phyloP scores from a whole-genome alignment of 805 yeast species.

The Yarrowia sp. region DNA sequence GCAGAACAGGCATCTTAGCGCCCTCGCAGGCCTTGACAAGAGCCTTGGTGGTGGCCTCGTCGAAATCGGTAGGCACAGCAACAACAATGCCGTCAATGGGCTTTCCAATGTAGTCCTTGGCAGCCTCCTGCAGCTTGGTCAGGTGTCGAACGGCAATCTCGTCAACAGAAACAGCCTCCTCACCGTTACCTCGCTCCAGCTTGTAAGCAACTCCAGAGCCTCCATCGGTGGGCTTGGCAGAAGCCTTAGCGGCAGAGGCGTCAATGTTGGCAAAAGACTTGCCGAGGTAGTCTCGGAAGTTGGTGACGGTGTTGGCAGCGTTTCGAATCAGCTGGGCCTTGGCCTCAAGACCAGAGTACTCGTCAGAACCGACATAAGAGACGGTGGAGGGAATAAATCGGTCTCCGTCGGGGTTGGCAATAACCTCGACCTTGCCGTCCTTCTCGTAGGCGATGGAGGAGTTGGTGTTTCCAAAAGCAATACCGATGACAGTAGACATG shows the following conservation, averaged over 20 bases:
- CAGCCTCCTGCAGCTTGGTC: slow-evolving; percentile 80
- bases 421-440: slow-evolving; percentile 94
- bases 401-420: slow-evolving; percentile 99
- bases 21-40: slow-evolving; percentile 66
- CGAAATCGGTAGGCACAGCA: slow-evolving; percentile 89
- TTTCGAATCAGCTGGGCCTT: slow-evolving; percentile 89
- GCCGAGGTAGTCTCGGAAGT: slow-evolving; percentile 94
- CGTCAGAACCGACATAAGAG: slow-evolving; percentile 91
- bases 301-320: slow-evolving; percentile 81
- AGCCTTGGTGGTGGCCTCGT: slow-evolving; percentile 71
- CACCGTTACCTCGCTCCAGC: slow-evolving; percentile 52
- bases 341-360: slow-evolving; percentile 97
- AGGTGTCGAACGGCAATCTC: slow-evolving; percentile 87
- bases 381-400: slow-evolving; percentile 93
- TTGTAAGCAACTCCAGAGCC: slow-evolving; percentile 66
- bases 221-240: slow-evolving; percentile 76
- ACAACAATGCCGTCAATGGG: slow-evolving; percentile 81
- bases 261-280: slow-evolving; percentile 73
- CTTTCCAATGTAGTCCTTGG: slow-evolving; percentile 89
- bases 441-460: slow-evolving; percentile 89
- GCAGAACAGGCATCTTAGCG: slow-evolving; percentile 82
- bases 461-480: slow-evolving; percentile 95
- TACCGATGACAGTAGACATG: slow-evolving; percentile 73
- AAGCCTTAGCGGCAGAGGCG: slow-evolving; percentile 64
- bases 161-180: slow-evolving; percentile 67